Percentiles rank a stretch among this genome's conserved stretches.
These are phyloP conservation scores for Leonotis leonurus DNA, from an alignment of 257 asterid species.

Conservation along the genomic window DNA sequence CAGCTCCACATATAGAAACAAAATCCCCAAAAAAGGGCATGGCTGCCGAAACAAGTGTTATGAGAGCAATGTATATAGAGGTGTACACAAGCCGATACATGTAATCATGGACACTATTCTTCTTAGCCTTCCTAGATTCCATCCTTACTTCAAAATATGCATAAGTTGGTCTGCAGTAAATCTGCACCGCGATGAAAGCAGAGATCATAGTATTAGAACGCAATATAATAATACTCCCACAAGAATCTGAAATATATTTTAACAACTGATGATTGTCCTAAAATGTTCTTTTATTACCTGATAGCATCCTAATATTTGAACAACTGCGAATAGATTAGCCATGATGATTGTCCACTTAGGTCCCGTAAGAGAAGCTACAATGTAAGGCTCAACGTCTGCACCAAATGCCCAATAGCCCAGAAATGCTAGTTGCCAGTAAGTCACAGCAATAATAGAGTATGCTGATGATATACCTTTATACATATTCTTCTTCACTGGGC, in stretches of 20 bases:
- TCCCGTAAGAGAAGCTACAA: slow-evolving; percentile 42
- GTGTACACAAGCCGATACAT: slow-evolving; percentile 33
- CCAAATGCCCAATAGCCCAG: slow-evolving; percentile 63
- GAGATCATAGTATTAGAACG: too few relatives aligned
- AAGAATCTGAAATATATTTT: slow-evolving; percentile 23
- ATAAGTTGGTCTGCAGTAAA: slow-evolving; percentile 59
- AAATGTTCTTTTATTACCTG: too few relatives aligned
- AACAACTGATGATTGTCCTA: too few relatives aligned
- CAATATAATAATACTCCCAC: too few relatives aligned
- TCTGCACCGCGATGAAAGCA: slow-evolving; percentile 17
- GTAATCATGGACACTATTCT: neutral
- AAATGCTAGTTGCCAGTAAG: slow-evolving; percentile 58
- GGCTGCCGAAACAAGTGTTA: slow-evolving; percentile 45
- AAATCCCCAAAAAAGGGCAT: slow-evolving; percentile 60
- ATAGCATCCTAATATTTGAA: slow-evolving; percentile 56
- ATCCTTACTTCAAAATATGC: slow-evolving; percentile 36
- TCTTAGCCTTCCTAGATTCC: neutral
- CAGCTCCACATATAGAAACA: slow-evolving; percentile 58
- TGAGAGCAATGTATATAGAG: slow-evolving; percentile 27
- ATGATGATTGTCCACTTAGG: slow-evolving; percentile 45
- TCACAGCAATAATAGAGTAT: slow-evolving; percentile 33
- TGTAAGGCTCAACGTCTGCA: slow-evolving; percentile 46
- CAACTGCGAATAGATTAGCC: slow-evolving; percentile 54
- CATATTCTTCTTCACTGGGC: slow-evolving; percentile 40
- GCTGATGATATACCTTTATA: slow-evolving; percentile 55